Percentiles rank a stretch among this genome's conserved stretches.
Evolutionary conservation across 2,329 filamentous ascomycete species (phyloP).

Genomic region (Cytospora chrysosperma): DNA sequence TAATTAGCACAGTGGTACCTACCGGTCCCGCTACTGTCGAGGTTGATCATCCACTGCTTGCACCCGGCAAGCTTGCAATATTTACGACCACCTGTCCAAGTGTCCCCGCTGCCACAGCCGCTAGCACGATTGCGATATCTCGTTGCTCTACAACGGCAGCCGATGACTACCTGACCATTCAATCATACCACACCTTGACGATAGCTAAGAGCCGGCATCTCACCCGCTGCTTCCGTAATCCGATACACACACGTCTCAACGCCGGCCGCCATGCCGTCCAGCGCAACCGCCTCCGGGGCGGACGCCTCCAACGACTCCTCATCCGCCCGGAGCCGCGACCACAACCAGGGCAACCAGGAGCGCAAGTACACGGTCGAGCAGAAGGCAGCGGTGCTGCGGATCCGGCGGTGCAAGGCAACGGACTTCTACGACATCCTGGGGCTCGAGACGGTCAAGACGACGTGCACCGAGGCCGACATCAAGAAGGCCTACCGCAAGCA

Average conservation of each 20-base stretch:
- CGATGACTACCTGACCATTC: conserved; percentile 15
- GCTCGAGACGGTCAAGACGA: conserved; percentile 61
- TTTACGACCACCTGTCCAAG: conserved; percentile 1
- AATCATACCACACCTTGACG: conserved; percentile 12
- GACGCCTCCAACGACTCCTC: conserved; percentile 42
- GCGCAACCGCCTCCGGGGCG: conserved; percentile 55
- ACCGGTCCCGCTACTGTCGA: neutral
- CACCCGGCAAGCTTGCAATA: neutral
- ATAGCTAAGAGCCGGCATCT: neutral
- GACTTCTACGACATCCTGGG: conserved; percentile 95
- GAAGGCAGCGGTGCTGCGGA: conserved; percentile 85
- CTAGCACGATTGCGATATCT: conserved; percentile 2
- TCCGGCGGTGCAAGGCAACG: conserved; percentile 78
- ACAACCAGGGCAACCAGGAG: conserved; percentile 74
- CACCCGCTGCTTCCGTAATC: conserved; percentile 4
- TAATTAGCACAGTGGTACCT: neutral
- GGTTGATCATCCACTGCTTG: neutral
- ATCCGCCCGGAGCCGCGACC: conserved; percentile 54
- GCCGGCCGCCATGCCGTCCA: conserved; percentile 38
- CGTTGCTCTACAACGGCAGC: conserved; percentile 5
- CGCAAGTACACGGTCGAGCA: conserved; percentile 85
- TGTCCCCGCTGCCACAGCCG: neutral
- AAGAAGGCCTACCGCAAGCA: conserved; percentile 98
- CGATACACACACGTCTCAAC: conserved; percentile 1
- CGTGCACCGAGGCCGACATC: conserved; percentile 78